phyloP scores from a whole-genome alignment of 345 rosid species.

The Erucastrum elatum region DNA sequence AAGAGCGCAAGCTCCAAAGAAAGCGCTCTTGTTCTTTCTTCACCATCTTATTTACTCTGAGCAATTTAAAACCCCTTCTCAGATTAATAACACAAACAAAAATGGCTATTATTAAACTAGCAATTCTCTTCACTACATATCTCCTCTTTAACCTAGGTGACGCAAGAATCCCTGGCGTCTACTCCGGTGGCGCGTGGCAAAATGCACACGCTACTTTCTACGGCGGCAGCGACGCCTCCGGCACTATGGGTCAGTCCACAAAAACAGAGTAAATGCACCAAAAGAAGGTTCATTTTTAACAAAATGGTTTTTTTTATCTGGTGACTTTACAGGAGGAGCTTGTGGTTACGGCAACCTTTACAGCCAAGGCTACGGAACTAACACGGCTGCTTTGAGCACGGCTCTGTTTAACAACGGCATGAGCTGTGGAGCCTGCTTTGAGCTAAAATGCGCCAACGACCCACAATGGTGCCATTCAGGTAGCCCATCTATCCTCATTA shows the following conservation, averaged over 20 bases:
- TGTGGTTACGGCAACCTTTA: slow-evolving; percentile 56
- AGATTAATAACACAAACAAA: neutral
- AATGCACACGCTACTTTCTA: slow-evolving; percentile 92
- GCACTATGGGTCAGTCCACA: slow-evolving; percentile 69
- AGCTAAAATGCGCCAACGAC: slow-evolving; percentile 50
- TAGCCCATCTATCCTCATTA: slow-evolving; percentile 44
- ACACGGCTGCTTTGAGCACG: slow-evolving; percentile 58
- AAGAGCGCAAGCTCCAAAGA: slow-evolving; percentile 32
- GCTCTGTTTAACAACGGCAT: slow-evolving; percentile 48
- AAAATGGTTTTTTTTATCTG: neutral
- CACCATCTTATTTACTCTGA: slow-evolving; percentile 5
- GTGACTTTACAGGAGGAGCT: slow-evolving; percentile 45
- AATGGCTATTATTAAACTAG: slow-evolving; percentile 28
- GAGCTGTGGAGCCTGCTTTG: slow-evolving; percentile 53
- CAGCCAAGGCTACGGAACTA: slow-evolving; percentile 53
- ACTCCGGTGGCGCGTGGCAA: slow-evolving; percentile 64
- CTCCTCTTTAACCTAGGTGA: slow-evolving; percentile 38
- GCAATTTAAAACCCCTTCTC: neutral
- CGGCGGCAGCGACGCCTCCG: slow-evolving; percentile 90
- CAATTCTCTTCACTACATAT: slow-evolving; percentile 35
- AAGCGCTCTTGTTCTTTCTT: slow-evolving; percentile 32
- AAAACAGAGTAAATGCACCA: neutral
- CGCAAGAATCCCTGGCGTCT: slow-evolving; percentile 63
- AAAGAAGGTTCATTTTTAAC: neutral
- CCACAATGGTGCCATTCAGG: slow-evolving; percentile 51